phyloP scores from a whole-genome alignment of 495 filamentous ascomycete genomes.

The Penicillium paradoxum region DNA sequence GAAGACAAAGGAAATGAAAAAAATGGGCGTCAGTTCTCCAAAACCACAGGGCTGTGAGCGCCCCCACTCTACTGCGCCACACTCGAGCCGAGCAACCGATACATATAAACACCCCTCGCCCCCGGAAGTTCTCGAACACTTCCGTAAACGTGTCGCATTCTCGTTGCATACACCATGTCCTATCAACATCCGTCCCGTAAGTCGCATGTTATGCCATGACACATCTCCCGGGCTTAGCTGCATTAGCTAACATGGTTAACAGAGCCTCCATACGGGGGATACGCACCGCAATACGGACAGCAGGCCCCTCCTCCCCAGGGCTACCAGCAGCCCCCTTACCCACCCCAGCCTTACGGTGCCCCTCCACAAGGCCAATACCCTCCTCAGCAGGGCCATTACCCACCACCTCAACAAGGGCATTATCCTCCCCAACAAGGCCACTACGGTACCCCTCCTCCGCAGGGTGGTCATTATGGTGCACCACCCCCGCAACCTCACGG shows the following conservation, averaged over 20 bases:
- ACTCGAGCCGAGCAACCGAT: background rate
- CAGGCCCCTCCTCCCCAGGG: slow-evolving; percentile 29
- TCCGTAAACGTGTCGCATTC: background rate
- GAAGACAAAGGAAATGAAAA: background rate
- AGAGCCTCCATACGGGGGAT: slow-evolving; percentile 28
- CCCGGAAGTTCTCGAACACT: background rate
- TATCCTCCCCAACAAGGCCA: slow-evolving; percentile 29
- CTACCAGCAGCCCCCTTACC: slow-evolving; percentile 25
- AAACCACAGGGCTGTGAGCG: slow-evolving; percentile 3
- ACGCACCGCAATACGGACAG: slow-evolving; percentile 23
- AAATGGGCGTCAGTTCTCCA: slow-evolving; percentile 1
- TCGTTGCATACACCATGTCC: slow-evolving; percentile 25
- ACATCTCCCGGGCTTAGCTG: background rate
- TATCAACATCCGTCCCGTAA: slow-evolving; percentile 30
- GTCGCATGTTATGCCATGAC: background rate
- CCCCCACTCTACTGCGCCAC: slow-evolving; percentile 10
- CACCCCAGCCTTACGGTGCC: slow-evolving; percentile 22
- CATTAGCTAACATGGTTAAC: slow-evolving; percentile 1
- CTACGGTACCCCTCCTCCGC: slow-evolving; percentile 33
- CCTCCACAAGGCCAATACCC: slow-evolving; percentile 10
- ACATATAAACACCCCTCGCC: slow-evolving; percentile 3
- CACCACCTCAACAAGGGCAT: slow-evolving; percentile 23
- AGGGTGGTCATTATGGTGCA: slow-evolving; percentile 21
- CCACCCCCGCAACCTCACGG: slow-evolving; percentile 15
- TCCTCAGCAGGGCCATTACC: slow-evolving; percentile 17